These are phyloP conservation scores for Candida sp. DNA, from an alignment of 1,139 yeast species.

Conservation along the genomic window DNA sequence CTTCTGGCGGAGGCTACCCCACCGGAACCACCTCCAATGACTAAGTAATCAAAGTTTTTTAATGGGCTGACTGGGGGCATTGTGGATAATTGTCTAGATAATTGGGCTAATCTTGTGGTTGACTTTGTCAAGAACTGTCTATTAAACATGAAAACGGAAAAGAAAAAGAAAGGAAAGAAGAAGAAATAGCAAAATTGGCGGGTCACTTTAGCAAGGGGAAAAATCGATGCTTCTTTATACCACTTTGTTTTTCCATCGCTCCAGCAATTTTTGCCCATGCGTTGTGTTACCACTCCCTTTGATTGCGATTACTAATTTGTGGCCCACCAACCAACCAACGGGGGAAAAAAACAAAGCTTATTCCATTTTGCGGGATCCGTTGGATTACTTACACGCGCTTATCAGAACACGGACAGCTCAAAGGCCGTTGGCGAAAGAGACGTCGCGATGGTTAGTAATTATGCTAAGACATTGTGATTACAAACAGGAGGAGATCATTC, in stretches of 20 bases:
- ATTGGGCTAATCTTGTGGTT: constrained; percentile 26
- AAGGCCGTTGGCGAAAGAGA: too few species aligned
- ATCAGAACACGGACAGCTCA: too few species aligned
- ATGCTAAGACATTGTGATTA: too few species aligned
- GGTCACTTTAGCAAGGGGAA: neutral
- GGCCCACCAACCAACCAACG: neutral
- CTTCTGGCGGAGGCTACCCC: constrained; percentile 98
- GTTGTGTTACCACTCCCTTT: neutral
- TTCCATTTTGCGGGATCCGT: too few species aligned
- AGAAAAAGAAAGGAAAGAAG: neutral
- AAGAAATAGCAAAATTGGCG: neutral
- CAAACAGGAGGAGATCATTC: too few species aligned
- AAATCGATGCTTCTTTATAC: neutral
- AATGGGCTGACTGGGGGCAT: constrained; percentile 50
- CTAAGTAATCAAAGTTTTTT: constrained; percentile 85
- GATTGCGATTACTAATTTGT: neutral
- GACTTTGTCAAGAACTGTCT: constrained; percentile 10
- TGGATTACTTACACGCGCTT: too few species aligned
- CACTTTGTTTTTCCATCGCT: neutral
- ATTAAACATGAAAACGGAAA: constrained; percentile 10
- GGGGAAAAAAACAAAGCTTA: too few species aligned
- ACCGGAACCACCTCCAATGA: constrained; percentile 99
- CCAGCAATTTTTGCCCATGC: neutral
- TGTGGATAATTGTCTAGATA: constrained; percentile 17
- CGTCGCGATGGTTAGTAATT: too few species aligned